Evolutionary conservation across 805 yeast species (phyloP).

Genomic region (Kodamaea restingae): DNA sequence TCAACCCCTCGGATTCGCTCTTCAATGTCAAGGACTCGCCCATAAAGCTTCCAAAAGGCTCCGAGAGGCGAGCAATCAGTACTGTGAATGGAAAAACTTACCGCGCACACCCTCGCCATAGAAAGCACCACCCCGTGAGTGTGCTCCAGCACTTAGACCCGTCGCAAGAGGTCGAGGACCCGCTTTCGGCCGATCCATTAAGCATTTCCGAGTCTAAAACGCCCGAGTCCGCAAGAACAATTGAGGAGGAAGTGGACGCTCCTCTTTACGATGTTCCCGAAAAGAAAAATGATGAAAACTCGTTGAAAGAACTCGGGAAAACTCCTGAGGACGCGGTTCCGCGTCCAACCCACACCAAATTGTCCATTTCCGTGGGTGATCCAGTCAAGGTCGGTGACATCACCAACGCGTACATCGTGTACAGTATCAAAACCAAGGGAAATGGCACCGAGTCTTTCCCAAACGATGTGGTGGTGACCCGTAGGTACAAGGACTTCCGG

Average conservation of each 20-base stretch:
- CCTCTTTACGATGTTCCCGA: slow-evolving; percentile 47
- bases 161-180: slow-evolving; percentile 5
- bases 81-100: slow-evolving; percentile 23
- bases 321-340: slow-evolving; percentile 4
- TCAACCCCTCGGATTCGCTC: slow-evolving; percentile 23
- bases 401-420: slow-evolving; percentile 84
- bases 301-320: slow-evolving; percentile 1
- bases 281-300: slow-evolving; percentile 15
- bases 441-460: slow-evolving; percentile 13
- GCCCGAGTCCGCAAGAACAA: slow-evolving; percentile 24
- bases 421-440: slow-evolving; percentile 64
- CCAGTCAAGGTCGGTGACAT: slow-evolving; percentile 90
- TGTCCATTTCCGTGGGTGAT: slow-evolving; percentile 77
- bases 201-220: slow-evolving; percentile 16
- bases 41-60: slow-evolving; percentile 12
- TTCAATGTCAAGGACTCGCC: slow-evolving; percentile 34
- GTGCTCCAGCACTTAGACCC: slow-evolving; percentile 27
- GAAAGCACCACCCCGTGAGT: slow-evolving; percentile 26
- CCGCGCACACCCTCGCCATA: slow-evolving; percentile 26
- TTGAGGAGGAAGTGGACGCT: slow-evolving; percentile 46
- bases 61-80: slow-evolving; percentile 4
- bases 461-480: slow-evolving; percentile 45
- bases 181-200: slow-evolving; percentile 10
- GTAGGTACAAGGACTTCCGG: slow-evolving; percentile 88
- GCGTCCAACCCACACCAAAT: slow-evolving; percentile 22